These are phyloP conservation scores for Physcomitrellopsis africana DNA, from an alignment of 225 moss, liverwort and hornwort genomes.

Conservation along the genomic window DNA sequence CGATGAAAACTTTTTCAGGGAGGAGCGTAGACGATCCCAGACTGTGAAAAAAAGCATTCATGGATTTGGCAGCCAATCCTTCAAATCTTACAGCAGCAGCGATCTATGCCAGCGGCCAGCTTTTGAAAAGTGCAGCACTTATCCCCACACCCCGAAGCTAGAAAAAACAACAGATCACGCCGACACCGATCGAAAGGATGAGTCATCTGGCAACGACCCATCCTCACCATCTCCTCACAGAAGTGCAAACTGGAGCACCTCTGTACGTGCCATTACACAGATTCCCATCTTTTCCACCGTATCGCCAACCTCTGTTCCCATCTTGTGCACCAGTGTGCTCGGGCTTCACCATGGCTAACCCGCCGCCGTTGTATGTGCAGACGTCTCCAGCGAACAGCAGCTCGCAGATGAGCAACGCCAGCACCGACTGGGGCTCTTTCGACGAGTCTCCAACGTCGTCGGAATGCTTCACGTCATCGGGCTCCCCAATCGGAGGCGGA, in stretches of 20 bases:
- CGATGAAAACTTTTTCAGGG: constrained; percentile 37
- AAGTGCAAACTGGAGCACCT: constrained; percentile 34
- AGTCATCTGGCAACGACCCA: constrained; percentile 12
- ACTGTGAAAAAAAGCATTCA: constrained; percentile 43
- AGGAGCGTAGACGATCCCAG: constrained; percentile 44
- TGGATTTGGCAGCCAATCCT: constrained; percentile 49
- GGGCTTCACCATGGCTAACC: too few species aligned
- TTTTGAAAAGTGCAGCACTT: constrained; percentile 26
- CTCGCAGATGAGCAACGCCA: constrained; percentile 35
- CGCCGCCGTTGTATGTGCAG: constrained; percentile 20
- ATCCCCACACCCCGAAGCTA: constrained; percentile 24
- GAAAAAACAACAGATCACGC: constrained; percentile 22
- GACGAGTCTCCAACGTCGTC: constrained; percentile 46
- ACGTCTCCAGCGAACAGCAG: constrained; percentile 27
- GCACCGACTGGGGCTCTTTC: constrained; percentile 50
- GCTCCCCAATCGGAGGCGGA: constrained; percentile 36
- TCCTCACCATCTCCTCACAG: constrained; percentile 32
- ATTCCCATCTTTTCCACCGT: not conserved
- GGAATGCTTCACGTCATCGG: constrained; percentile 34
- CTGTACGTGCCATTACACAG: constrained; percentile 19
- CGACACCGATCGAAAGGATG: constrained; percentile 21
- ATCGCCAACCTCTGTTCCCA: not conserved
- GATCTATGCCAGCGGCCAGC: constrained; percentile 1
- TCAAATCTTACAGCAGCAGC: not conserved
- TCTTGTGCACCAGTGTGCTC: not conserved